phyloP scores from a whole-genome alignment of 306 rosid species.

The Malus orientalis region DNA sequence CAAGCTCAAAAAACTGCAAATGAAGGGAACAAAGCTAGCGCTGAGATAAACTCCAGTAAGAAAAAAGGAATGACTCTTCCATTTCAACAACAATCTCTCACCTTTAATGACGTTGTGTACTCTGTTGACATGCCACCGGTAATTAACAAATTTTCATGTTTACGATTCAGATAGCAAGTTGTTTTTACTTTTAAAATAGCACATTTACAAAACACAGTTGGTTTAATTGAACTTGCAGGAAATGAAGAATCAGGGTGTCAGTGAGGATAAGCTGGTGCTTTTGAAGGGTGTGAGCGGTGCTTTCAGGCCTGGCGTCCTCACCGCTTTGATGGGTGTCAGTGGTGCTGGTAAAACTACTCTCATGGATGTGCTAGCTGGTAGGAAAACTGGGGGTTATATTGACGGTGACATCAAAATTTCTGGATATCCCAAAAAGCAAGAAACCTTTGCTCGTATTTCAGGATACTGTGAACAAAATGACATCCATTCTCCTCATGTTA shows the following conservation, averaged over 20 bases:
- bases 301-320: slow-evolving; percentile 85
- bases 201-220: slow-evolving; percentile 12
- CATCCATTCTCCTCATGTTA: slow-evolving; percentile 75
- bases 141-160: neutral
- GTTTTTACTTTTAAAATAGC: neutral
- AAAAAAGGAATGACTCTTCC: slow-evolving; percentile 78
- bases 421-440: slow-evolving; percentile 81
- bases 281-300: slow-evolving; percentile 75
- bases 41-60: slow-evolving; percentile 14
- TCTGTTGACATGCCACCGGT: slow-evolving; percentile 70
- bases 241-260: slow-evolving; percentile 55
- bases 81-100: slow-evolving; percentile 55
- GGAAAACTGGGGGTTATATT: slow-evolving; percentile 86
- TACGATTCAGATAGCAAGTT: neutral
- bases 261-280: slow-evolving; percentile 65
- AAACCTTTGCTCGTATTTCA: slow-evolving; percentile 80
- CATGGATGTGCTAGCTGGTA: slow-evolving; percentile 89
- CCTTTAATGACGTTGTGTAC: slow-evolving; percentile 53
- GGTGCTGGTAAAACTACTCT: slow-evolving; percentile 96
- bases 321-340: slow-evolving; percentile 91
- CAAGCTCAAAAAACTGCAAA: neutral
- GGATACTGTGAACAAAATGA: slow-evolving; percentile 95
- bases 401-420: slow-evolving; percentile 66
- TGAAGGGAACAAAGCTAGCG: slow-evolving; percentile 2
- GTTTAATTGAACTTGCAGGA: slow-evolving; percentile 24